Evolutionary conservation across 1,139 yeast species (phyloP), one percentile per base, ranked within the genome.

Genomic region (Hemisphaericaspora subhashii): DNA sequence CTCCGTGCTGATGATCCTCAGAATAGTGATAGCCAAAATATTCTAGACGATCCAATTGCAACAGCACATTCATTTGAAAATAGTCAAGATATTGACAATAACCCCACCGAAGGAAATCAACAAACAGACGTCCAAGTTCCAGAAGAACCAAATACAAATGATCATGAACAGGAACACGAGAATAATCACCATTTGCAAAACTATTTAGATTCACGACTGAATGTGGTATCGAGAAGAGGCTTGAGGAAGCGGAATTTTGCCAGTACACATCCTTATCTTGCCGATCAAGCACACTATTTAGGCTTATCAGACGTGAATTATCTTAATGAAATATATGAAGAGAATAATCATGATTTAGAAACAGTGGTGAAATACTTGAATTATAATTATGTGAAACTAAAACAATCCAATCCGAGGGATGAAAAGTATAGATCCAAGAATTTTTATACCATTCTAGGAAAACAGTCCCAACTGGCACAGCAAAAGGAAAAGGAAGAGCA

Each of bases 261-360:
- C 2, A 66, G 73, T 50, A 62, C 74, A 2, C 75, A 71, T 50
- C 78, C 78, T 0, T 72, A 72, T 45, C 47, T 72, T 16, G 72
- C 75, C 3, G 78, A 72, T 45, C 74, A 70, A 44, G 75, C 74
- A 3, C 72, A 68, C 43, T 72, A 71, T 57, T 54, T 72, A 34
- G 77, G 72, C 1, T 53, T 72, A 9, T 58, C 72, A 8, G 57
- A 62, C 33, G 52, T 60, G 3, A 63, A 61, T 23, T 61, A 64
- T 37, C 54, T 72, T 42, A 70, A 72, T 49, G 68, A 66, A 28
- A 46, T 72, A 33, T 71, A 66, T 46, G 63, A 60, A 34, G 66
- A 62, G 12, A 55, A 55, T 30, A 62, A 60, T 16, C 60, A 48
- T 14, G 66, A 70, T 37, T 50, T 69, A 14, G 65, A 62, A 29